These are phyloP conservation scores for Cyclotella atomus DNA, from an alignment of 108 stramenopile genomes.

Conservation along the genomic window DNA sequence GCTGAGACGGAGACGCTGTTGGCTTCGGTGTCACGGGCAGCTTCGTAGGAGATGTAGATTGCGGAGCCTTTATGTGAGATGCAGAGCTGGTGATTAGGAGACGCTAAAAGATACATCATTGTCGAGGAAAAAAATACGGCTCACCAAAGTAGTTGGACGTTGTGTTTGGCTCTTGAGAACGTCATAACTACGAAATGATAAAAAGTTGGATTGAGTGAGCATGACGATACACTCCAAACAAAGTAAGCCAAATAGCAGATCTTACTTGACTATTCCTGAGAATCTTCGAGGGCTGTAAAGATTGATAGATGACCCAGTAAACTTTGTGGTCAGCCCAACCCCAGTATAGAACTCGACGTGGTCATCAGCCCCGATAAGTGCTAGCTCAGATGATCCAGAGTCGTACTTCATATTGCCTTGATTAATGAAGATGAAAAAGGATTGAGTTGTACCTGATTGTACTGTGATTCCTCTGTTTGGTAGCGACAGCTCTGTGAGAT, in stretches of 20 bases:
- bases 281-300: neutral
- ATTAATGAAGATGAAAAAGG: neutral
- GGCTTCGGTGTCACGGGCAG: neutral
- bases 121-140: too few relatives aligned
- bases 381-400: neutral
- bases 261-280: neutral
- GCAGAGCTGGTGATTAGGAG: neutral
- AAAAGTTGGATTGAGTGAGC: neutral
- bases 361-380: too few relatives aligned
- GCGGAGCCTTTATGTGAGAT: neutral
- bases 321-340: conserved; percentile 1
- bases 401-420: neutral
- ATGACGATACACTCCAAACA: neutral
- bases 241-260: neutral
- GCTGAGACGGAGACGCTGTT: neutral
- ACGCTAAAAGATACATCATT: too few relatives aligned
- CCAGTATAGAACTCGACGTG: neutral
- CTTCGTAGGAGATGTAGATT: neutral
- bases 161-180: too few relatives aligned
- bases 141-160: too few relatives aligned
- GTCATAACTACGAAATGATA: too few relatives aligned
- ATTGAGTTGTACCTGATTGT: neutral
- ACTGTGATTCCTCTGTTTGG: neutral
- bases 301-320: neutral
- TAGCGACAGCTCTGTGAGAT: neutral